Percentiles rank a stretch among this genome's conserved stretches.
Conservation (phyloP, 2,329 filamentous ascomycete species). For the Colletotrichum simmondsii region DNA sequence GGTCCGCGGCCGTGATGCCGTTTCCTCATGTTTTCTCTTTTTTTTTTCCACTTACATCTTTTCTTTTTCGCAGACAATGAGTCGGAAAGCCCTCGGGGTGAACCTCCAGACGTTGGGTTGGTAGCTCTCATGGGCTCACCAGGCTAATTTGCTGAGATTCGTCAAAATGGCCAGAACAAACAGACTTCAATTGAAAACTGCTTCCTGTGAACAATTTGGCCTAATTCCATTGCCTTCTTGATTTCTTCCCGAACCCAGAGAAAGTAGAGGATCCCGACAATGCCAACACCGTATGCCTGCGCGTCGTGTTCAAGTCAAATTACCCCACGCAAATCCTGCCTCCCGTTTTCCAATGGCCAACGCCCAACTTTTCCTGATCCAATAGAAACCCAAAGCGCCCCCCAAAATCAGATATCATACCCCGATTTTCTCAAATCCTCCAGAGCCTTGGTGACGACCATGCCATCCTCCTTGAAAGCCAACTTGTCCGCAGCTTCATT, state of each 20-base stretch:
- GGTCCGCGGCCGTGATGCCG: background rate
- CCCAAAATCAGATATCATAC: conserved; percentile 37
- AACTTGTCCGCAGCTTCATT: conserved; percentile 37
- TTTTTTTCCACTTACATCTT: background rate
- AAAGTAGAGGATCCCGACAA: background rate
- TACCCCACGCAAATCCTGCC: background rate
- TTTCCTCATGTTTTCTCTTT: background rate
- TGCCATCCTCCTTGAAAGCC: conserved; percentile 38
- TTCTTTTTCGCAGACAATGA: background rate
- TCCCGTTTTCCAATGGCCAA: background rate
- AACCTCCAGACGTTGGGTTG: background rate
- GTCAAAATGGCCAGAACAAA: background rate
- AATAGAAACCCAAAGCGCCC: background rate
- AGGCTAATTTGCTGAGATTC: background rate
- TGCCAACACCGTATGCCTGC: background rate
- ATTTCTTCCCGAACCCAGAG: too few species aligned
- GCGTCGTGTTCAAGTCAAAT: background rate
- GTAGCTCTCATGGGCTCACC: background rate
- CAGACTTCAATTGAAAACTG: background rate
- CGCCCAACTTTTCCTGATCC: background rate
- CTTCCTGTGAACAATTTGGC: background rate
- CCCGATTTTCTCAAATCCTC: conserved; percentile 40
- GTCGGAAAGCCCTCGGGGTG: background rate
- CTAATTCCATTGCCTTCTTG: background rate
- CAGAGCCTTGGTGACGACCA: conserved; percentile 42